These are phyloP conservation scores for Annona cherimola DNA, from an alignment of 164 flowering plant genomes.

Conservation along the genomic window DNA sequence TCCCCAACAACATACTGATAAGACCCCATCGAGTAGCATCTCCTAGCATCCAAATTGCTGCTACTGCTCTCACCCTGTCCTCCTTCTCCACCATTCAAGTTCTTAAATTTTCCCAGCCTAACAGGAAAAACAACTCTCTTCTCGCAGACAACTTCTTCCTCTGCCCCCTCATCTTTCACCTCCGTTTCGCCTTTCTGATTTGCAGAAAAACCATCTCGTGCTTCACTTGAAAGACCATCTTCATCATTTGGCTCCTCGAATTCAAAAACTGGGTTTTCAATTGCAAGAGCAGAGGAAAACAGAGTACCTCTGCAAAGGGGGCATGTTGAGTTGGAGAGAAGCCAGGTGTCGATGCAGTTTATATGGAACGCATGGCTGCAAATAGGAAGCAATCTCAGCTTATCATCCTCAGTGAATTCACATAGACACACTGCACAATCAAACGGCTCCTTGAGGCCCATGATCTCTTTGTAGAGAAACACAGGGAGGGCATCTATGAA, in stretches of 20 bases:
- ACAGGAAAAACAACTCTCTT: slow-evolving; percentile 60
- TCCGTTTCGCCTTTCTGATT: slow-evolving; percentile 17
- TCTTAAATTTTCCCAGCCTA: slow-evolving; percentile 73
- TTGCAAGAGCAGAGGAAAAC: slow-evolving; percentile 22
- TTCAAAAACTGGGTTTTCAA: slow-evolving; percentile 42
- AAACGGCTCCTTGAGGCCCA: slow-evolving; percentile 69
- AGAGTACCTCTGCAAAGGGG: slow-evolving; percentile 71
- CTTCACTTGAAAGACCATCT: slow-evolving; percentile 27
- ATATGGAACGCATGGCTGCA: slow-evolving; percentile 87
- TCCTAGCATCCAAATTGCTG: slow-evolving; percentile 57
- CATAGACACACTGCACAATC: slow-evolving; percentile 89
- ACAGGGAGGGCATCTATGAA: slow-evolving; percentile 77
- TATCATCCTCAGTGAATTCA: slow-evolving; percentile 59
- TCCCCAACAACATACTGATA: slow-evolving; percentile 66
- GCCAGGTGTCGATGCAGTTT: slow-evolving; percentile 82
- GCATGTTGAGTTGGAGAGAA: slow-evolving; percentile 79
- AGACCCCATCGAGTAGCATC: slow-evolving; percentile 80
- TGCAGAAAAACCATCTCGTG: slow-evolving; percentile 22
- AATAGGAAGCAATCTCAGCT: slow-evolving; percentile 62
- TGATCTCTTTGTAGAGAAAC: slow-evolving; percentile 59
- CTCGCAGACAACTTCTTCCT: slow-evolving; percentile 26
- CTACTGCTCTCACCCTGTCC: slow-evolving; percentile 44
- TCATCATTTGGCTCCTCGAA: slow-evolving; percentile 29
- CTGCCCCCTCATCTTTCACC: slow-evolving; percentile 18
- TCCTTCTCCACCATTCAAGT: slow-evolving; percentile 23